phyloP scores from a whole-genome alignment of 2,329 filamentous ascomycete genomes.

The Fusarium secorum region DNA sequence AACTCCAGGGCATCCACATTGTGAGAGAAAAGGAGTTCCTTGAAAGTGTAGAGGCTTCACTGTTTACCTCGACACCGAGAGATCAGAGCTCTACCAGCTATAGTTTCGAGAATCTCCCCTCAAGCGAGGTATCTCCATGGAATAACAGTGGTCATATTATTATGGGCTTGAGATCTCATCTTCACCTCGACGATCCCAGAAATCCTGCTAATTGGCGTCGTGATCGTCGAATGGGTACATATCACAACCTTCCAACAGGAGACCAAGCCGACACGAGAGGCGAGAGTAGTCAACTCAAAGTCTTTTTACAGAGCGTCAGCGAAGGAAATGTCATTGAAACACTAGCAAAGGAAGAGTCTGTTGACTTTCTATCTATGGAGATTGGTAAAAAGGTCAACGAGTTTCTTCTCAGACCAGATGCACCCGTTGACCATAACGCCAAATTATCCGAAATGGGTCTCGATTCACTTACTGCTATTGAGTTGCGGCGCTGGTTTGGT shows the following conservation, averaged over 20 bases:
- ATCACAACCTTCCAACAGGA: constrained; percentile 1
- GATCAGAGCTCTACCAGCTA: fast-evolving
- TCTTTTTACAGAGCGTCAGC: neutral
- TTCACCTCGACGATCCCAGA: neutral
- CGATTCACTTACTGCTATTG: too few species aligned
- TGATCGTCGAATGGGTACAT: constrained; percentile 16
- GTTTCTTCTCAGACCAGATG: too few species aligned
- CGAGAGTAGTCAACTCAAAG: neutral
- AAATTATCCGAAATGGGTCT: too few species aligned
- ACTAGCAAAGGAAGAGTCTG: neutral
- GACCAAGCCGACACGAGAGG: neutral
- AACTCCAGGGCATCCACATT: neutral
- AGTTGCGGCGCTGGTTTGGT: too few species aligned
- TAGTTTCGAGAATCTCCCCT: neutral
- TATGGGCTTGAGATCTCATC: constrained; percentile 4
- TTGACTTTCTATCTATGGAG: too few species aligned
- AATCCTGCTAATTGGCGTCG: constrained; percentile 13
- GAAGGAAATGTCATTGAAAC: neutral
- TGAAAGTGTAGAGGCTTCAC: neutral
- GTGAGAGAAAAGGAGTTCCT: constrained; percentile 7
- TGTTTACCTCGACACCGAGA: neutral
- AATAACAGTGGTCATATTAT: neutral
- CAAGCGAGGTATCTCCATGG: neutral
- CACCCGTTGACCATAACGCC: too few species aligned
- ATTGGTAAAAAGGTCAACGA: too few species aligned